Evolutionary conservation across 768 basidiomycete species (phyloP).

Genomic region (Crucibulum laeve): DNA sequence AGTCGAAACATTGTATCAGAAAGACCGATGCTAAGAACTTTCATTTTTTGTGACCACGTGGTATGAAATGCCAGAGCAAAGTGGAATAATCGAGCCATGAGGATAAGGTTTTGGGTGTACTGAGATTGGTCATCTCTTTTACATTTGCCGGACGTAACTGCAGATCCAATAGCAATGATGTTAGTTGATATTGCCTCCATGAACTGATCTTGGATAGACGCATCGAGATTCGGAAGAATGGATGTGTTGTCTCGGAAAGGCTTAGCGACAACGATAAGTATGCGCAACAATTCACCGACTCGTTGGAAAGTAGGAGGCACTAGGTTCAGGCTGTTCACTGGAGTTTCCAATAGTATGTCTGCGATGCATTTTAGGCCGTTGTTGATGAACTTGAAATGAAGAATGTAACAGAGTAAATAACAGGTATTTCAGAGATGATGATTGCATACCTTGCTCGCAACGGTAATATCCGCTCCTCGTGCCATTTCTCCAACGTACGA

Average conservation of each 20-base stretch:
- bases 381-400: conserved; percentile 56
- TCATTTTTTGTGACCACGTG: conserved; percentile 49
- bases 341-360: conserved; percentile 42
- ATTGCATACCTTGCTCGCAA: conserved; percentile 60
- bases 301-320: conserved; percentile 41
- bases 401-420: not conserved
- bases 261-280: conserved; percentile 64
- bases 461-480: conserved; percentile 57
- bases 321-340: conserved; percentile 17
- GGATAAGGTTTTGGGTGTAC: conserved; percentile 40
- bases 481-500: conserved; percentile 84
- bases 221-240: conserved; percentile 45
- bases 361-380: conserved; percentile 66
- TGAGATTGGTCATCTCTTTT: conserved; percentile 12
- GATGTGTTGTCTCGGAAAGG: conserved; percentile 48
- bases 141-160: conserved; percentile 21
- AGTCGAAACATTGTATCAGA: conserved; percentile 42
- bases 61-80: conserved; percentile 67
- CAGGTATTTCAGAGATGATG: conserved; percentile 1
- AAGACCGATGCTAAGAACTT: conserved; percentile 39
- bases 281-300: conserved; percentile 64
- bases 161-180: conserved; percentile 34
- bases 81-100: conserved; percentile 66
- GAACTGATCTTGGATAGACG: conserved; percentile 54
- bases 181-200: conserved; percentile 43